Base-by-base conservation (phyloP, 2,329 filamentous ascomycete species). In the Penicillium hesseltinei region DNA sequence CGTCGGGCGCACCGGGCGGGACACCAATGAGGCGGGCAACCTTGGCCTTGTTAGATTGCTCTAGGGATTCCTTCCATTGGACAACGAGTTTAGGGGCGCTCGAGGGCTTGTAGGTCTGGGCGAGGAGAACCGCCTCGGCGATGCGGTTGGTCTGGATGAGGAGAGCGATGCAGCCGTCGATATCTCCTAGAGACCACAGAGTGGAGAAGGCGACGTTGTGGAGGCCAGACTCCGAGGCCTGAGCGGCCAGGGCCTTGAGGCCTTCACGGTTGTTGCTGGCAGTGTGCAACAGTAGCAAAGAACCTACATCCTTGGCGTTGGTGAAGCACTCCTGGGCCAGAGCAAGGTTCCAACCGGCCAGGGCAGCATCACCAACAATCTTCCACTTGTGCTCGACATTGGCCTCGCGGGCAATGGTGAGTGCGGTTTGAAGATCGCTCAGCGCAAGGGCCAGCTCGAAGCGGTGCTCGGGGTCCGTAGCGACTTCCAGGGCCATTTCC, bases 301-400 rank as follows among this genome's bases (percentile, higher is more conserved):
- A 96, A 40, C 93, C 92, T 2, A 97, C 80, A 70, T 99, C 94
- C 70, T 91, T 94, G 45, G 92, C 92, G 57, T 94, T 87, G 19
- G 86, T 86, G 74, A 97, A 99, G 78, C 93, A 97, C 75, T 97
- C 91, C 48, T 94, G 89, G 0, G 94, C 94, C 2, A 97, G 84
- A 5, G 84, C 81, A 35, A 99, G 83, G 68, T 99, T 88, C 94
- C 93, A 99, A 1, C 81, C 88, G 10, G 86, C 79, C 40, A 99
- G 83, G 1, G 94, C 94, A 1, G 92, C 90, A 67, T 99, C 94
- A 59, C 94, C 94, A 5, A 99, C 91, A 4, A 87, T 92, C 83
- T 97, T 97, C 94, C 94, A 99, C 78, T 96, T 96, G 78, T 97
- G 93, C 73, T 97, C 94, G 1, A 87, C 90, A 62, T 97, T 89